phyloP scores from a whole-genome alignment of 768 basidiomycete species.

The Lentinula detonsa region DNA sequence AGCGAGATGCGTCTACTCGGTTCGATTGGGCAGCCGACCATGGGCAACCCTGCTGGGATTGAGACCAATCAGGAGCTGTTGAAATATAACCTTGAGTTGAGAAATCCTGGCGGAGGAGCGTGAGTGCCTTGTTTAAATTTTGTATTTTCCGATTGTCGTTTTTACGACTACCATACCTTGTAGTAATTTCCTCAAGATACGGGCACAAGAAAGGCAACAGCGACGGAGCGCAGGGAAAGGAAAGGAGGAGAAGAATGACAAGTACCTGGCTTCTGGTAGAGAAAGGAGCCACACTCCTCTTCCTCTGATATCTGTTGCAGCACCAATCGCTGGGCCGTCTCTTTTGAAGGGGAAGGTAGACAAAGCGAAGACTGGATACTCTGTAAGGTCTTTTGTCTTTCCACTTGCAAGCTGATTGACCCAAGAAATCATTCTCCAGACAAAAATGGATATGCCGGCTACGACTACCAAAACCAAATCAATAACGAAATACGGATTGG shows the following conservation, averaged over 20 bases:
- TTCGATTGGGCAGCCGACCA: not conserved
- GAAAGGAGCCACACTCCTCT: not conserved
- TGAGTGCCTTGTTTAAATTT: not conserved
- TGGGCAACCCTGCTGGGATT: not conserved
- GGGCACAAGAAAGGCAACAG: not conserved
- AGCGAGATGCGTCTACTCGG: not conserved
- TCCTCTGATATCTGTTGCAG: not conserved
- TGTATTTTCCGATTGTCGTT: not conserved
- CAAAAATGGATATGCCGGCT: not conserved
- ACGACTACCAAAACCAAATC: not conserved
- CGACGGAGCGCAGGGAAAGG: not conserved
- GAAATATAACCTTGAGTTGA: not conserved
- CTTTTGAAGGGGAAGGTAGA: not conserved
- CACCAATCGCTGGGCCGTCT: not conserved
- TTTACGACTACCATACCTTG: not conserved
- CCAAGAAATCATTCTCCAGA: not conserved
- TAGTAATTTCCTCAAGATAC: conserved; percentile 3
- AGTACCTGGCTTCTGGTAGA: not conserved
- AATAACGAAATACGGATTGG: no score
- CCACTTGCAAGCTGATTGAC: not conserved
- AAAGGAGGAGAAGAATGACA: not conserved
- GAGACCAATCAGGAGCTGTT: not conserved
- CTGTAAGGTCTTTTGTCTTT: not conserved
- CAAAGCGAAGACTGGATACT: not conserved
- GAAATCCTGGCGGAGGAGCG: not conserved